Base-by-base conservation (phyloP, 176 grass and related monocot genomes). In the Musa schizocarpa region DNA sequence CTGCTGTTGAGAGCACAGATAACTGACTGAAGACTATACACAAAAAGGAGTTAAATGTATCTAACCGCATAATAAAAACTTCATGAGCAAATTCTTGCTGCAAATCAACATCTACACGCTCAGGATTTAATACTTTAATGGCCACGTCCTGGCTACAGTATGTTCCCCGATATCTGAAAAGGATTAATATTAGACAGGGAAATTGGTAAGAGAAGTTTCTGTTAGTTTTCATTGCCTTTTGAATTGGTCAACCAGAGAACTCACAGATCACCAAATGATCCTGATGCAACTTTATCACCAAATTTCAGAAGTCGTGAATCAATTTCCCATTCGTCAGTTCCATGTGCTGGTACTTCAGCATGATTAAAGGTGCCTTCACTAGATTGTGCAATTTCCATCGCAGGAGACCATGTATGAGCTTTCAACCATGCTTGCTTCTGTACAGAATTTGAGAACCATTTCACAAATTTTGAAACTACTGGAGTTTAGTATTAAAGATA, bases 61-160 rank as follows among this genome's bases (percentile, higher is more conserved):
- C 34, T 43, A 43, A 96, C 92, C 88, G 91, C 89, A 96, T 87
- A 78, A 96, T 96, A 74, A 89, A 96, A 62, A 96, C 87, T 88
- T 96, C 89, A 79, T 92, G 92, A 59, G 88, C 86, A 92, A 96
- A 96, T 53, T 96, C 92, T 1, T 82, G 88, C 74, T 86, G 84
- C 86, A 96, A 89, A 77, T 96, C 92, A 62, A 86, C 82, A n/a
- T 84, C 85, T 71, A 92, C 82, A 65, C 82, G 65, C 56, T 92
- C 86, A 82, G 92, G 82, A 62, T 96, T 96, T 61, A 92, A 78
- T 85, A 96, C 79, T 96, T 96, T 96, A 81, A 96, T 85, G 49
- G 92, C 92, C 54, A 96, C 92, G 75, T 96, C 92, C 83, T 96
- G 92, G 63, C 84, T 96, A 83, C 88, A 92, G 62, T 92, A 96